Evolutionary conservation across 495 filamentous ascomycete species (phyloP).

Genomic region (Letharia columbiana): DNA sequence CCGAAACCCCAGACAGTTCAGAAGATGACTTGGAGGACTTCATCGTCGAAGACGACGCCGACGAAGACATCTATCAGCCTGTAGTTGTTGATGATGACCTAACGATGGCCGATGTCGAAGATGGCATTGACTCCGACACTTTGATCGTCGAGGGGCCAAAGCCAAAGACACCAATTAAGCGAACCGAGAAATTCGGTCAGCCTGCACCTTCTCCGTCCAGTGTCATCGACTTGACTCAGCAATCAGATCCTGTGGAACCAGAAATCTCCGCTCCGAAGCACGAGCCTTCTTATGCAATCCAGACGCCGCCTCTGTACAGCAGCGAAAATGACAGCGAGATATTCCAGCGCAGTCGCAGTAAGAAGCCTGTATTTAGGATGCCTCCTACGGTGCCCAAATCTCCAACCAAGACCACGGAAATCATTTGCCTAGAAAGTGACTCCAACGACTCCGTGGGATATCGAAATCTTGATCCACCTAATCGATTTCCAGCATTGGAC

Average conservation of each 20-base stretch:
- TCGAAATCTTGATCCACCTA: neutral
- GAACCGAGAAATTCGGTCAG: neutral
- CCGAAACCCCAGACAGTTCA: conserved; percentile 27
- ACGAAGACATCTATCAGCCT: conserved; percentile 15
- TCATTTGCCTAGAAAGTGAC: conserved; percentile 21
- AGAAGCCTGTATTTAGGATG: conserved; percentile 15
- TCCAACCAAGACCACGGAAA: conserved; percentile 5
- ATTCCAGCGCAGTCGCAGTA: conserved; percentile 20
- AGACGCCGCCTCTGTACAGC: conserved; percentile 16
- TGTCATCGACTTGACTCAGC: conserved; percentile 24
- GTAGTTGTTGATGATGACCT: conserved; percentile 24
- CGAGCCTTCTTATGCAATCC: conserved; percentile 1
- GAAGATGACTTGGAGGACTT: conserved; percentile 39
- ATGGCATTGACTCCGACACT: conserved; percentile 16
- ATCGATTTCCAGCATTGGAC: conserved; percentile 24
- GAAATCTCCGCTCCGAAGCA: neutral
- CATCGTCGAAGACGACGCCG: conserved; percentile 34
- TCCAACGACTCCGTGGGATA: conserved; percentile 5
- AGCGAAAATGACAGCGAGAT: conserved; percentile 17
- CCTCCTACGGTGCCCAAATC: conserved; percentile 7
- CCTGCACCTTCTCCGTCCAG: neutral
- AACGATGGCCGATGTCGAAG: conserved; percentile 28
- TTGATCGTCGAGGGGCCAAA: neutral
- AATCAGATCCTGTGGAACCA: conserved; percentile 19
- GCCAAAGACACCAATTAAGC: conserved; percentile 11